Conservation (phyloP, 306 rosid species). For the Vicia faba region DNA sequence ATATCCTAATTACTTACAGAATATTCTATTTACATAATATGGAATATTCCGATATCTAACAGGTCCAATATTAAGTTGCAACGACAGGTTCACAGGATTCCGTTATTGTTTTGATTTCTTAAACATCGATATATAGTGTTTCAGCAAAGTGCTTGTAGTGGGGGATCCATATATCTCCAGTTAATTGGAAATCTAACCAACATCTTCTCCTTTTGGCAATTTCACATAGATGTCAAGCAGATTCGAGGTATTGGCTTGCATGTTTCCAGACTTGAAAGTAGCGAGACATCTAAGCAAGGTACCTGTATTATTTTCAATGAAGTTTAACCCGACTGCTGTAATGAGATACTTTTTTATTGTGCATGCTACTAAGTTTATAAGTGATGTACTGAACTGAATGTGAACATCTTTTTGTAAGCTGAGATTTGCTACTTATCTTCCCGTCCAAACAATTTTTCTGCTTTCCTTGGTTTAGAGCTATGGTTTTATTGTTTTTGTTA, state of each 20-base stretch:
- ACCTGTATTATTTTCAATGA: constrained; percentile 23
- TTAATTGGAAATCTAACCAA: constrained; percentile 32
- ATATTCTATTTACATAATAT: no score
- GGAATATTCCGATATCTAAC: no score
- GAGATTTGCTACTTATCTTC: constrained; percentile 32
- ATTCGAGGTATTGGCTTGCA: constrained; percentile 97
- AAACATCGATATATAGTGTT: constrained; percentile 27
- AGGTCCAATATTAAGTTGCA: neutral
- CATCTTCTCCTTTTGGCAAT: constrained; percentile 36
- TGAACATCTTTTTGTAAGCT: constrained; percentile 6
- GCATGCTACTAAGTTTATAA: neutral
- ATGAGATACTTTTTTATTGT: constrained; percentile 2
- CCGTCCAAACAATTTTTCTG: constrained; percentile 3
- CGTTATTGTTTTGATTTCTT: neutral
- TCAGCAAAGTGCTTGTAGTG: constrained; percentile 3
- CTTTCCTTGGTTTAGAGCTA: constrained; percentile 26
- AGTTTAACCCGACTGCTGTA: constrained; percentile 8
- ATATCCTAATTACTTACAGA: no score
- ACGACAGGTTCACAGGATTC: neutral
- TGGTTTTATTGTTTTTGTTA: neutral
- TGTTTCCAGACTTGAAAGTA: constrained; percentile 81
- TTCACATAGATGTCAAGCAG: constrained; percentile 75
- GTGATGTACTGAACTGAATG: constrained; percentile 24
- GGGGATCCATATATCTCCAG: constrained; percentile 20
- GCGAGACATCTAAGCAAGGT: constrained; percentile 76